phyloP scores from a whole-genome alignment of 495 filamentous ascomycete species.

The Neurospora sp. region DNA sequence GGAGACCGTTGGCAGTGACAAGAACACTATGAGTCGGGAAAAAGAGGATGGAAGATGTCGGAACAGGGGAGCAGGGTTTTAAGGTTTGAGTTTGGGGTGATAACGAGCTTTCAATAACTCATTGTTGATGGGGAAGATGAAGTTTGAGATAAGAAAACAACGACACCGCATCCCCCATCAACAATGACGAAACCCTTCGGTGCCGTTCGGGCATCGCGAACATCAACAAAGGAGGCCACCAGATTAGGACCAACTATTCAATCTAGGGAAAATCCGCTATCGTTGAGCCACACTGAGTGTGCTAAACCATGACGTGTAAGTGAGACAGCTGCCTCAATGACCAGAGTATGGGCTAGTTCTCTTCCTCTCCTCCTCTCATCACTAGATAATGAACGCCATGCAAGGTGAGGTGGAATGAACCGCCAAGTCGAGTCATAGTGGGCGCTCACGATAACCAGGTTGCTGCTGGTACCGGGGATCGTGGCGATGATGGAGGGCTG shows the following conservation, averaged over 20 bases:
- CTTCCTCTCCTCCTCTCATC: neutral
- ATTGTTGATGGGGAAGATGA: neutral
- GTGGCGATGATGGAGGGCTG: slow-evolving; percentile 36
- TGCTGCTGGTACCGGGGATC: slow-evolving; percentile 32
- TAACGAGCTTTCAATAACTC: neutral
- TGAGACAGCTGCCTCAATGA: neutral
- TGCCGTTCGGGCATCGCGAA: neutral
- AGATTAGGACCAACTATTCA: neutral
- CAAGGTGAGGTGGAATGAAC: neutral
- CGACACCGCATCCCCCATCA: neutral
- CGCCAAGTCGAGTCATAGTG: slow-evolving; percentile 35
- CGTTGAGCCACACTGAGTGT: neutral
- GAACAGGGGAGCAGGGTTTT: neutral
- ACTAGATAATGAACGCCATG: neutral
- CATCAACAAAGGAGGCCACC: neutral
- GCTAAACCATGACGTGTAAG: neutral
- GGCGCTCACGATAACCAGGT: slow-evolving; percentile 36
- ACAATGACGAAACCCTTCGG: too few species aligned
- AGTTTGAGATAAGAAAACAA: neutral
- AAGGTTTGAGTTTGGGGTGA: neutral
- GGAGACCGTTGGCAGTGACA: neutral
- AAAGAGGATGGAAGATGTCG: neutral
- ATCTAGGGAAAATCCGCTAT: neutral
- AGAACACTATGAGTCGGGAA: neutral
- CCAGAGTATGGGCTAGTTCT: neutral